Evolutionary conservation across 805 yeast genomes (phyloP), one percentile per base, ranked within the genome.

Genomic region (baker's yeast (Saccharomyces cerevisiae)): DNA sequence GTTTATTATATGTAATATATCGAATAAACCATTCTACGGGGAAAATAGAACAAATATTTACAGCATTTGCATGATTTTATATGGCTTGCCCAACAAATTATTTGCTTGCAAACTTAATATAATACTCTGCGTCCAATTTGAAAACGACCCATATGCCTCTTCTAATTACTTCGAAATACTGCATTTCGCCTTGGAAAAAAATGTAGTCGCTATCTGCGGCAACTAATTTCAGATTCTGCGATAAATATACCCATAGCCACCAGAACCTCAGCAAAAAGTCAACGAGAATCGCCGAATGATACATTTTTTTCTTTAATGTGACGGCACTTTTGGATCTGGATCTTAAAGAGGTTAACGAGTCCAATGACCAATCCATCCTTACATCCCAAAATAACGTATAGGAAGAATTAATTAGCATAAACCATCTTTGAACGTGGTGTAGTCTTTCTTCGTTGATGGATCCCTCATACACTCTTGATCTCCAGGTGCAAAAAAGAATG

Each of bases 341-440:
- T 47, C 52, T 59, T 31, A 61, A 48, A 17, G 26, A 43, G 1
- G 51, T 75, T 61, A 86, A 74, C 8, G 86, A 62, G 10, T 79
- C 78, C 50, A 89, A 75, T 47, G 83, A 82, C 99, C 99, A 94
- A 72, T 94, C 99, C 78, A 82, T 81, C 51, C 79, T 78, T 11
- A 92, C 70, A 69, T 94, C 99, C 99, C 99, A 94, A 53, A 81
- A 72, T 56, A 89, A 87, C 14, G 96, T 79, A 68, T 87, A 94
- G 0, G 81, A 62, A 0, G 98, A 86, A 66, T 87, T 89, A 46
- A 87, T 62, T 1, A 84, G 63, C 55, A 78, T 82, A 61, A 73
- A 72, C 60, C 72, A 55, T 14, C 67, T 61, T 67, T 73, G 71
- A 2, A 70, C 57, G 10, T 51, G 48, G 8, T 41, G 10, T 2